Base-by-base conservation (phyloP, 345 rosid species). In the Dipteronia dyeriana region DNA sequence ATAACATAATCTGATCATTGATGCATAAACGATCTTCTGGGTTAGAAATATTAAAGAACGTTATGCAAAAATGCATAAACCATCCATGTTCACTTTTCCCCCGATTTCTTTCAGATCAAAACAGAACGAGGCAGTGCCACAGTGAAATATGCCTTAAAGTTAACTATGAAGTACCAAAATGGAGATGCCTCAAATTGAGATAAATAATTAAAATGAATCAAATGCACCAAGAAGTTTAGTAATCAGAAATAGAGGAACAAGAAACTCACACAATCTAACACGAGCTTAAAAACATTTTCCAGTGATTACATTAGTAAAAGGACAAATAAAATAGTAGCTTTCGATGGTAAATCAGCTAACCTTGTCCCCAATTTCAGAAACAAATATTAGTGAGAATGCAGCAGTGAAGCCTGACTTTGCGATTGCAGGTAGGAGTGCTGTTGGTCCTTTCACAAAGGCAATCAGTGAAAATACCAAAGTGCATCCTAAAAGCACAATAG, bases 331-430 rank as follows among this genome's bases (percentile, higher is more conserved):
- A 34, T 43, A 54, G 31, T n/a, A 68, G 12, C 20, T 66, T 20
- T 31, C 7, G 3, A 71, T 2, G 43, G 62, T 57, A 64, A 77
- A 34, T 43, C 43, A 39, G 71, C 69, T 88, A 5, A 94, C 99
- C 99, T 94, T 96, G 88, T 94, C 99, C 75, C 99, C 99, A 41
- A 96, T 94, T 87, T 96, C 99, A 12, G 99, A 96, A 78, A 96
- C 97, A 88, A 94, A 92, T 80, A 96, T 96, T 66, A 96, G 84
- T 25, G 91, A 85, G 93, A 96, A 96, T 68, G 99, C 99, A 77
- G 99, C 99, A 39, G 98, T 89, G 79, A 96, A 89, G 76, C 99
- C 99, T 59, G 99, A 94, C 86, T 96, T 96, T 66, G 99, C 86
- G 53, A 94, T 88, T 11, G 97, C 92, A 62, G 98, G 91, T 79